Evolutionary conservation across 192 early-diverging fungal genomes (phyloP).

Genomic region (Funneliformis mosseae): DNA sequence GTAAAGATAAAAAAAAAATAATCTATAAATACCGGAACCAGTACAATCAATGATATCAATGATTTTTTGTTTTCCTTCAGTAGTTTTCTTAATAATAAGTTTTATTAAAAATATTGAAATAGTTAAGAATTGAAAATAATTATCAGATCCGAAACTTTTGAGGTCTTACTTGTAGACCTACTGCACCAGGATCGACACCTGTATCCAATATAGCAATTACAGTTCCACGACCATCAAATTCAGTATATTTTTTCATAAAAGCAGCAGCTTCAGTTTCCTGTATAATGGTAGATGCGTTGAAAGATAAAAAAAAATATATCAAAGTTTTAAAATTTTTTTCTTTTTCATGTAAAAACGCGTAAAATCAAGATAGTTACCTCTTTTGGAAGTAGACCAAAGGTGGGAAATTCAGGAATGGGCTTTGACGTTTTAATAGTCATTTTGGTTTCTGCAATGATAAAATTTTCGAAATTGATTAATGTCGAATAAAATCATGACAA

Average conservation of each 20-base stretch:
- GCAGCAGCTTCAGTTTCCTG: constrained; percentile 82
- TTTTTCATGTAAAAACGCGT: background rate
- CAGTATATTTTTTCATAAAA: constrained; percentile 80
- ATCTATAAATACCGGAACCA: constrained; percentile 57
- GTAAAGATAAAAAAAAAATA: background rate
- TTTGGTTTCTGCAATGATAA: background rate
- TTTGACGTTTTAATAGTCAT: constrained; percentile 45
- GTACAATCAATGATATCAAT: constrained; percentile 95
- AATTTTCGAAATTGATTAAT: background rate
- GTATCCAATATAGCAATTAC: constrained; percentile 93
- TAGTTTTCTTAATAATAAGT: constrained; percentile 57
- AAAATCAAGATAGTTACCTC: constrained; percentile 37
- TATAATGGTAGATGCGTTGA: background rate
- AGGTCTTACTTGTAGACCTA: constrained; percentile 70
- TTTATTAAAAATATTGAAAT: background rate
- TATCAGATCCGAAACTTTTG: background rate
- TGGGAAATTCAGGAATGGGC: constrained; percentile 48
- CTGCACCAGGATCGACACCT: constrained; percentile 91
- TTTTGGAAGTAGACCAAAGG: constrained; percentile 49
- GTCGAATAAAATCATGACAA: too few species aligned
- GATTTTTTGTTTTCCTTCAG: constrained; percentile 89
- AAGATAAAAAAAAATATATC: background rate
- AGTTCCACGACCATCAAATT: constrained; percentile 87
- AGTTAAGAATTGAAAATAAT: background rate
- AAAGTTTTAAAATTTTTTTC: background rate